Percentiles rank a stretch among this genome's conserved stretches.
These are phyloP conservation scores for Diaporthe sp. DNA, from an alignment of 2,329 filamentous ascomycete genomes.

Conservation along the genomic window DNA sequence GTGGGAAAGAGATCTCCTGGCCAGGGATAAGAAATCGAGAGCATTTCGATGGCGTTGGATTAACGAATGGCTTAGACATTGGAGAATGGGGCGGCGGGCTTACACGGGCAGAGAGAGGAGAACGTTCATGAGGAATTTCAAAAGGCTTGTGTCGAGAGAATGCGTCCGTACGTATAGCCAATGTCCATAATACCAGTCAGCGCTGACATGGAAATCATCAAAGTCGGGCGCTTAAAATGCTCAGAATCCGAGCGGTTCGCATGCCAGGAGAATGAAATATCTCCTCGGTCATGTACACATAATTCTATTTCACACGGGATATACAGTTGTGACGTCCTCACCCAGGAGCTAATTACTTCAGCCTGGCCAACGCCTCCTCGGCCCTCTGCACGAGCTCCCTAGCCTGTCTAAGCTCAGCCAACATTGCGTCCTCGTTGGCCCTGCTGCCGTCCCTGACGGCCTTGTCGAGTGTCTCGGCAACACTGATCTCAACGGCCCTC, in stretches of 20 bases:
- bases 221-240: background rate
- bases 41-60: conserved; percentile 38
- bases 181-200: conserved; percentile 37
- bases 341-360: conserved; percentile 54
- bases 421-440: conserved; percentile 42
- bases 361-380: conserved; percentile 59
- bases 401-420: conserved; percentile 54
- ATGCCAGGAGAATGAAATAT: background rate
- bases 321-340: conserved; percentile 15
- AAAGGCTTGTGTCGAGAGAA: conserved; percentile 8
- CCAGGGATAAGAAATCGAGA: background rate
- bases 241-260: background rate
- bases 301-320: conserved; percentile 42
- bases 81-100: conserved; percentile 23
- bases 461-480: conserved; percentile 60
- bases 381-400: conserved; percentile 62
- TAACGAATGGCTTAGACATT: conserved; percentile 8
- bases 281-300: conserved; percentile 23
- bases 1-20: background rate
- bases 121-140: background rate
- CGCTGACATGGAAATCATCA: conserved; percentile 35
- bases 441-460: conserved; percentile 40
- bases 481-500: conserved; percentile 65
- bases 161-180: conserved; percentile 40
- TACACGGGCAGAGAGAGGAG: background rate